Percentiles rank a stretch among this genome's conserved stretches.
phyloP scores from a whole-genome alignment of 495 filamentous ascomycete species.

The Xylaria longipes region DNA sequence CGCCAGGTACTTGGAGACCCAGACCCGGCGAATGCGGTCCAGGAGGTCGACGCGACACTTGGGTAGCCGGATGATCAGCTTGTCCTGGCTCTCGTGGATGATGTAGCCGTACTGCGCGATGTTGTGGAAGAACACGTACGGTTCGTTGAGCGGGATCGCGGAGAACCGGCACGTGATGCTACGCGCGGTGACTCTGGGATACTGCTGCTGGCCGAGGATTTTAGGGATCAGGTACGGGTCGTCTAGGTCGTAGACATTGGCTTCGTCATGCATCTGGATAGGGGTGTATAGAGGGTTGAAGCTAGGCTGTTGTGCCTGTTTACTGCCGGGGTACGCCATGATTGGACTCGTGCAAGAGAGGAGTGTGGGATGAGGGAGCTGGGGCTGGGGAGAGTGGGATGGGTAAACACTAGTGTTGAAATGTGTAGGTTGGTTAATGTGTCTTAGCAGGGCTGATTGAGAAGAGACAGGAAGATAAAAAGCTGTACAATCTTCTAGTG shows the following conservation, averaged over 20 bases:
- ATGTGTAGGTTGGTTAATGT: neutral
- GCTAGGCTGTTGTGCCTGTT: too few species aligned
- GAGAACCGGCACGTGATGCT: slow-evolving; percentile 23
- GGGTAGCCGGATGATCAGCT: slow-evolving; percentile 25
- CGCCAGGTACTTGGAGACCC: slow-evolving; percentile 32
- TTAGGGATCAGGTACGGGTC: neutral
- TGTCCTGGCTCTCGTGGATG: slow-evolving; percentile 21
- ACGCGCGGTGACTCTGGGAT: neutral
- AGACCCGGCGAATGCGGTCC: slow-evolving; percentile 18
- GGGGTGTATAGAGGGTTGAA: neutral
- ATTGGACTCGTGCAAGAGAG: neutral
- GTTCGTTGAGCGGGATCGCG: slow-evolving; percentile 16
- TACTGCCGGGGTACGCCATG: neutral
- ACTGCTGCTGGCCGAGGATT: neutral
- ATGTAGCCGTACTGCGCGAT: slow-evolving; percentile 28
- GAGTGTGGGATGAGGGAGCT: neutral
- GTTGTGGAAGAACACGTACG: neutral
- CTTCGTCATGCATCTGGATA: neutral
- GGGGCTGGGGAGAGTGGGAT: neutral
- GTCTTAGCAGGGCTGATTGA: neutral
- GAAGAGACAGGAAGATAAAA: neutral
- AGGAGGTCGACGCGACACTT: neutral
- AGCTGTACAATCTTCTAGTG: neutral
- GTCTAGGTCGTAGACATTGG: slow-evolving; percentile 25
- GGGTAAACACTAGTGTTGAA: neutral